phyloP scores from a whole-genome alignment of 2,329 filamentous ascomycete species.

The Colletotrichum limetticola region DNA sequence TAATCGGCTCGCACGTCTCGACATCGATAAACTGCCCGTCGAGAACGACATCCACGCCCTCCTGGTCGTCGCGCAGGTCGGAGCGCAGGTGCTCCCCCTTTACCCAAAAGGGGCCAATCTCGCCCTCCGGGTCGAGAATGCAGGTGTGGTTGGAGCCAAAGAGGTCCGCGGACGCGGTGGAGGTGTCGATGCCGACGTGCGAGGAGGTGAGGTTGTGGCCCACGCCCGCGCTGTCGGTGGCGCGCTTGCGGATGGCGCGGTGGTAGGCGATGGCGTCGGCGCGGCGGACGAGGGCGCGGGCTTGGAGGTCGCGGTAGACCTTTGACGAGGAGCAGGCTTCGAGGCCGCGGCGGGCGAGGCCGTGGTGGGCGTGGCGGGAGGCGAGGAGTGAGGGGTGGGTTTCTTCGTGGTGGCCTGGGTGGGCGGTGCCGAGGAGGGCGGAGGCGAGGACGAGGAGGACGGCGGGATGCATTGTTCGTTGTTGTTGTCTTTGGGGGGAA shows the following conservation, averaged over 20 bases:
- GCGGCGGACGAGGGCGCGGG: conserved; percentile 21
- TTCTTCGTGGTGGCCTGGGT: conserved; percentile 23
- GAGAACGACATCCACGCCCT: conserved; percentile 24
- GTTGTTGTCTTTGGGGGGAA: not conserved
- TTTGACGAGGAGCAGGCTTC: conserved; percentile 9
- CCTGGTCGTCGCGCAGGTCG: conserved; percentile 25
- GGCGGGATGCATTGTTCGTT: conserved; percentile 9
- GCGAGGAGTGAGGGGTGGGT: conserved; percentile 12
- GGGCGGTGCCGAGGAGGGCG: conserved; percentile 18
- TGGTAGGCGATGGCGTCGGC: conserved; percentile 17
- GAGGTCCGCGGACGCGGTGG: conserved; percentile 34
- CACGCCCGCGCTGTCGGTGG: conserved; percentile 10
- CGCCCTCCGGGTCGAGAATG: conserved; percentile 57
- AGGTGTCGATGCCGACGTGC: conserved; percentile 15
- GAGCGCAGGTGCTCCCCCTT: conserved; percentile 28
- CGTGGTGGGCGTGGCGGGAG: conserved; percentile 18
- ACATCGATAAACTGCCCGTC: conserved; percentile 30
- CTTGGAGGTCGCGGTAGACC: conserved; percentile 19
- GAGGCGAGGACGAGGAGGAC: conserved; percentile 14
- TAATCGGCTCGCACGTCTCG: conserved; percentile 31
- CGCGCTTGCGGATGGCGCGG: conserved; percentile 22
- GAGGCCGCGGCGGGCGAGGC: conserved; percentile 21
- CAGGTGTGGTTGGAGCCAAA: conserved; percentile 53
- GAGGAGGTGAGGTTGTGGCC: conserved; percentile 11
- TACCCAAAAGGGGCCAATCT: conserved; percentile 58